Percentiles rank a stretch among this genome's conserved stretches.
Conservation (phyloP, 1,139 yeast genomes). For the Debaryomyces nepalensis region DNA sequence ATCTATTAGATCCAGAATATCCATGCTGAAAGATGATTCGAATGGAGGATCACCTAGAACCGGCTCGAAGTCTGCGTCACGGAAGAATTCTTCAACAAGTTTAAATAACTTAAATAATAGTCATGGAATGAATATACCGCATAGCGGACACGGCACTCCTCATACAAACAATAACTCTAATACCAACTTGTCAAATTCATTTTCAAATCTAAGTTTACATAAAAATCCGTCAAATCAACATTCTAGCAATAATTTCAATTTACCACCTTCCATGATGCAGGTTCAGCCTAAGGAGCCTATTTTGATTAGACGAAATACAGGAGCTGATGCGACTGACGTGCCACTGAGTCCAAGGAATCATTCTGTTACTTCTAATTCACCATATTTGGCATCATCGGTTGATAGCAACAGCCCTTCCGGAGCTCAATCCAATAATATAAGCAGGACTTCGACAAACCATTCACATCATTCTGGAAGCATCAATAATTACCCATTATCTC, state of each 20-base stretch:
- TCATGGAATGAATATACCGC: constrained; percentile 21
- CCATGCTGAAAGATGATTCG: constrained; percentile 39
- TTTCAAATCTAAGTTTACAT: constrained; percentile 15
- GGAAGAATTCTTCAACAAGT: constrained; percentile 41
- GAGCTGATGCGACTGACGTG: constrained; percentile 24
- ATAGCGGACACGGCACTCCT: constrained; percentile 14
- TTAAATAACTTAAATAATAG: constrained; percentile 15
- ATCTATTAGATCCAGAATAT: constrained; percentile 50
- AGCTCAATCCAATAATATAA: constrained; percentile 4
- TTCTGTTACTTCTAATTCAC: constrained; percentile 13
- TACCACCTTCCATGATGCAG: constrained; percentile 73
- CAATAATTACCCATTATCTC: constrained; percentile 28
- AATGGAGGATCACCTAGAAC: constrained; percentile 26
- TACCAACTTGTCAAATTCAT: constrained; percentile 13
- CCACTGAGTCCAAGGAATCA: constrained; percentile 16
- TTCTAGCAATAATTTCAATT: constrained; percentile 24
- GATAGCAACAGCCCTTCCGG: constrained; percentile 2
- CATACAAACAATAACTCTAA: constrained; percentile 10
- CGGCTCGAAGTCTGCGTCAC: constrained; percentile 42
- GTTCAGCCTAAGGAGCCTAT: constrained; percentile 74
- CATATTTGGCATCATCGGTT: constrained; percentile 11
- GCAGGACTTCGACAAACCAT: constrained; percentile 44
- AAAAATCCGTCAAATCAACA: constrained; percentile 9
- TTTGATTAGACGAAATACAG: constrained; percentile 49
- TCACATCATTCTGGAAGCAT: constrained; percentile 34